Conservation (phyloP, 2,329 filamentous ascomycete genomes). For the Diaporthe longicolla region DNA sequence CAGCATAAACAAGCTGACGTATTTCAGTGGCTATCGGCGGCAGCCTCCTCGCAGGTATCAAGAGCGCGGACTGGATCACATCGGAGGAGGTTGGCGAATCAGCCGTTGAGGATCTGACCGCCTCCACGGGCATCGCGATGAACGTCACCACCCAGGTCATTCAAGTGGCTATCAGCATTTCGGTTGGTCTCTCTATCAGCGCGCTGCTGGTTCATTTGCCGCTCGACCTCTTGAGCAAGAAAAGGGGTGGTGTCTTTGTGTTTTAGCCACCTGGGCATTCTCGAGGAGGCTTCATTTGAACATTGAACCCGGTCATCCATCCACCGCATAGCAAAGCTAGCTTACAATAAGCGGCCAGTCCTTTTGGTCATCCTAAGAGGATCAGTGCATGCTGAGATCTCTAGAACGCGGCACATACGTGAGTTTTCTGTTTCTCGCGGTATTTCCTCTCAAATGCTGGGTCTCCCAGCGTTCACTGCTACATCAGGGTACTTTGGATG, state of each 20-base stretch:
- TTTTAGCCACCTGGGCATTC: not conserved
- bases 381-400: too few relatives aligned
- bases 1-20: not conserved
- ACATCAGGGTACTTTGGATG: too few relatives aligned
- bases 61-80: constrained; percentile 15
- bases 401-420: too few relatives aligned
- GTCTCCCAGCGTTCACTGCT: too few relatives aligned
- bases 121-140: constrained; percentile 7
- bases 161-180: constrained; percentile 23
- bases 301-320: too few relatives aligned
- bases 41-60: constrained; percentile 6
- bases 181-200: constrained; percentile 8
- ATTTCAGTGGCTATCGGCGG: constrained; percentile 1
- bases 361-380: too few relatives aligned
- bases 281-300: too few relatives aligned
- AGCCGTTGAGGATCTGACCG: not conserved
- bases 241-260: not conserved
- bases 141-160: constrained; percentile 8
- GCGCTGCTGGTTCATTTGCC: not conserved
- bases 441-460: too few relatives aligned
- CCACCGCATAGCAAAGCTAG: not conserved
- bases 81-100: constrained; percentile 18
- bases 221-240: not conserved
- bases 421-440: too few relatives aligned
- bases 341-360: too few relatives aligned